phyloP scores from a whole-genome alignment of 768 basidiomycete genomes.

The Cytidiella melzeri region DNA sequence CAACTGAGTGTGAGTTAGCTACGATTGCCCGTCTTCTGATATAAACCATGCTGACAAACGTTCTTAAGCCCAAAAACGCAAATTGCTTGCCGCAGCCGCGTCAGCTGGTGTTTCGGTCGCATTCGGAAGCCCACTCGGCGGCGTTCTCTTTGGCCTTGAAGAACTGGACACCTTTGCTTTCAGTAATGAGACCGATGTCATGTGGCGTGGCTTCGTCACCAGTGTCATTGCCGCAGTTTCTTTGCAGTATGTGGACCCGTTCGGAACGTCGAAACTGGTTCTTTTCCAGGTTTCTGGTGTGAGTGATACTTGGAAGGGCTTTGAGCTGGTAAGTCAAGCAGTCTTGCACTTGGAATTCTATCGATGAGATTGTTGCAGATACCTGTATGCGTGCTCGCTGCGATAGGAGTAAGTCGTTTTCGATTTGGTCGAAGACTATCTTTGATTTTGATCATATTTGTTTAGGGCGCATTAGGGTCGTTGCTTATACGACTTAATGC shows the following conservation, averaged over 20 bases:
- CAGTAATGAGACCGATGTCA: slow-evolving; percentile 61
- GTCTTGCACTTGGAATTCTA: background rate
- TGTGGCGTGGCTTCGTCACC: slow-evolving; percentile 87
- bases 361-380: slow-evolving; percentile 33
- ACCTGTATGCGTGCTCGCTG: slow-evolving; percentile 62
- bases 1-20: slow-evolving; percentile 59
- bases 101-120: slow-evolving; percentile 86
- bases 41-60: background rate
- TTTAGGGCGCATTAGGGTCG: slow-evolving; percentile 59
- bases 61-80: slow-evolving; percentile 64
- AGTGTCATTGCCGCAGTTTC: slow-evolving; percentile 84
- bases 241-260: slow-evolving; percentile 80
- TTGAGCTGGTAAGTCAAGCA: slow-evolving; percentile 61
- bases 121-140: slow-evolving; percentile 83
- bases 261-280: slow-evolving; percentile 79
- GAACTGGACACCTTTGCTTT: slow-evolving; percentile 60
- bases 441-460: background rate
- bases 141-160: slow-evolving; percentile 82
- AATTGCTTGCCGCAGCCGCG: slow-evolving; percentile 75
- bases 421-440: too few species aligned
- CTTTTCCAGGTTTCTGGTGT: slow-evolving; percentile 63
- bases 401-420: slow-evolving; percentile 47
- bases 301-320: slow-evolving; percentile 56
- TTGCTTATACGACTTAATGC: slow-evolving; percentile 63
- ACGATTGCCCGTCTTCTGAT: background rate